Base-by-base conservation (phyloP, 2,329 filamentous ascomycete species). In the Penicillium thymicola region DNA sequence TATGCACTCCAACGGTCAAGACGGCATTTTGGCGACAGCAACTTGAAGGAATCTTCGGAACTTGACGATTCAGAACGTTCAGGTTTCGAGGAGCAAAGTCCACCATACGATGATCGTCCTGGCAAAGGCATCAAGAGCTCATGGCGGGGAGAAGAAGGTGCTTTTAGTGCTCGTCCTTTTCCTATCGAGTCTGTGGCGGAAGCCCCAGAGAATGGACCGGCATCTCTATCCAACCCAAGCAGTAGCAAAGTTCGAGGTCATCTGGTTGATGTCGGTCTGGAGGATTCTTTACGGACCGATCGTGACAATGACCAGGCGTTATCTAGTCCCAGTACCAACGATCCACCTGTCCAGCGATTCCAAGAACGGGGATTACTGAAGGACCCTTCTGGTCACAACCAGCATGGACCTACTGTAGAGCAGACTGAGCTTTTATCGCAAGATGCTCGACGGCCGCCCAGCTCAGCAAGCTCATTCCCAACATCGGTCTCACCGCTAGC, bases 1-100 rank as follows among this genome's bases (percentile, higher is more conserved):
- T 95, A 92, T 75, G 93, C 93, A 6, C 79, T 99, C 55, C 92
- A 97, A 74, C 84, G 89, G 65, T 97, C 93, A 63, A 85, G 94
- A 65, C 85, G 92, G 45, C 90, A 96, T 57, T 93, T 97, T 69
- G 90, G 91, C 14, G 87, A 88, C 14, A 91, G 89, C 73, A 86
- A 89, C 65, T 77, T 97, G 48, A 90, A 89, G 37, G 92, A 96
- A 64, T 96, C 92, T 60, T 88, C 89, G 2, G 92, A 95, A 65
- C 85, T 89, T 2, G 92, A 94, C 41, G 87, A 88, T 51, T 82
- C 76, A n/a, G 85, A 81, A 66, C 78, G 76, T 44, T 83, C 86
- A 30, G 77, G 79, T 23, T 82, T 81, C 60, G 79, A 77, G 40
- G 84, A 86, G 58, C 75, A 71, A 4, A 71, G 77, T 27, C 73